phyloP scores from a whole-genome alignment of 192 early-diverging fungal species.

The Allomyces arbusculus region DNA sequence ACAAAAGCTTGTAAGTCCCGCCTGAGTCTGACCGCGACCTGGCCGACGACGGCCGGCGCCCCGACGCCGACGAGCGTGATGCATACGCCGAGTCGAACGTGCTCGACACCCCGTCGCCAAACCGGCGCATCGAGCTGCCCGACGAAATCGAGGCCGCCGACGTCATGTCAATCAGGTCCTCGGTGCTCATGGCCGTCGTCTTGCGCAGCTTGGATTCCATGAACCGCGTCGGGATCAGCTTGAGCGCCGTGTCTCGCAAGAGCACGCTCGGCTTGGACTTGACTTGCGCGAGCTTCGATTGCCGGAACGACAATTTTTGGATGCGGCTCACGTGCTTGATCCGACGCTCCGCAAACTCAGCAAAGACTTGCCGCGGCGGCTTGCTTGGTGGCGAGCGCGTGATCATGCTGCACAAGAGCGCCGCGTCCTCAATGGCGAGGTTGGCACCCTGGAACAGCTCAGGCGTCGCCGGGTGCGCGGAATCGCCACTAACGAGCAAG shows the following conservation, averaged over 20 bases:
- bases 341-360: neutral
- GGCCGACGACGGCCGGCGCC: too few relatives aligned
- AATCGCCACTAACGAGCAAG: neutral
- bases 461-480: neutral
- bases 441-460: neutral
- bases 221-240: neutral
- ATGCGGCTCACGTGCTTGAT: neutral
- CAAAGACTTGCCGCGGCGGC: neutral
- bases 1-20: too few relatives aligned
- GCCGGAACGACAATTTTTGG: neutral
- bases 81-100: too few relatives aligned
- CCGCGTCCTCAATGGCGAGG: neutral
- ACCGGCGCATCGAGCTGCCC: too few relatives aligned
- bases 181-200: neutral
- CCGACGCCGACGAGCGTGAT: too few relatives aligned
- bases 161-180: neutral
- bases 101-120: too few relatives aligned
- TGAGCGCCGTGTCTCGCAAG: neutral
- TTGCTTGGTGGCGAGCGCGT: neutral
- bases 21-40: too few relatives aligned
- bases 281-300: neutral
- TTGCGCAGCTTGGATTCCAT: neutral
- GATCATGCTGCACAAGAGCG: neutral
- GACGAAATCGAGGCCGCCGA: too few relatives aligned
- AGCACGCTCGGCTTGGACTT: neutral